Conservation (phyloP, 495 filamentous ascomycete species). For the Xylaria bambusicola region DNA sequence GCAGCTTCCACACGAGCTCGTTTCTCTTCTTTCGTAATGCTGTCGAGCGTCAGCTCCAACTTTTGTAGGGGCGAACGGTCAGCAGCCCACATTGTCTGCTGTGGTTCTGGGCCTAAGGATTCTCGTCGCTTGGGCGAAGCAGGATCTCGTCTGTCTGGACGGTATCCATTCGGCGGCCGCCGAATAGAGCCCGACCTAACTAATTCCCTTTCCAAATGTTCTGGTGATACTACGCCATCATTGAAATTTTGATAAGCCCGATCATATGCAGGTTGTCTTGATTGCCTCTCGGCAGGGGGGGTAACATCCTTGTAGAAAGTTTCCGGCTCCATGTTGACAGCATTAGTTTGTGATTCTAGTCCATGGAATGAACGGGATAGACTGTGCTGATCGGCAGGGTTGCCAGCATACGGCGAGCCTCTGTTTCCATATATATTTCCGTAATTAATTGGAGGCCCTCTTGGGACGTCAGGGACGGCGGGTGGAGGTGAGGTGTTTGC, state of each 20-base stretch:
- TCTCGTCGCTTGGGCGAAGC: constrained; percentile 28
- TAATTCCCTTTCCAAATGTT: constrained; percentile 19
- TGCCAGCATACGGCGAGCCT: constrained; percentile 35
- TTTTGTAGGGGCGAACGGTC: constrained; percentile 89
- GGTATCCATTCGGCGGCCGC: constrained; percentile 23
- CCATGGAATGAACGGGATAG: constrained; percentile 27
- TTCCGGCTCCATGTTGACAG: constrained; percentile 41
- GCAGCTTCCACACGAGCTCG: constrained; percentile 77
- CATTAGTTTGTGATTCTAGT: constrained; percentile 21
- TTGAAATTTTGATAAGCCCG: constrained; percentile 33
- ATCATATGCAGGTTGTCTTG: constrained; percentile 36
- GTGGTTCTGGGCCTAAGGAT: constrained; percentile 25
- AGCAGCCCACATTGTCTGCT: constrained; percentile 61
- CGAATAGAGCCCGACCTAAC: constrained; percentile 26
- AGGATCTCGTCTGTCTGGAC: constrained; percentile 18
- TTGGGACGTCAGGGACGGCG: constrained; percentile 61
- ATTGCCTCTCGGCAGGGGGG: constrained; percentile 31
- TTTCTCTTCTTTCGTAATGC: constrained; percentile 91
- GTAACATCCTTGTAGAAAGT: constrained; percentile 40
- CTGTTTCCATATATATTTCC: constrained; percentile 49
- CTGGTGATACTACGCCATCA: constrained; percentile 11
- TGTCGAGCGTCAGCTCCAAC: constrained; percentile 81
- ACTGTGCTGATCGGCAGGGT: constrained; percentile 28
- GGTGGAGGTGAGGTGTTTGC: constrained; percentile 44
- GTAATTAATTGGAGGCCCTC: constrained; percentile 61